A percentile compares a stretch with the other conserved stretches of the same genome.
Conservation (phyloP, 2,329 filamentous ascomycete genomes). For the Diaporthe sp. region DNA sequence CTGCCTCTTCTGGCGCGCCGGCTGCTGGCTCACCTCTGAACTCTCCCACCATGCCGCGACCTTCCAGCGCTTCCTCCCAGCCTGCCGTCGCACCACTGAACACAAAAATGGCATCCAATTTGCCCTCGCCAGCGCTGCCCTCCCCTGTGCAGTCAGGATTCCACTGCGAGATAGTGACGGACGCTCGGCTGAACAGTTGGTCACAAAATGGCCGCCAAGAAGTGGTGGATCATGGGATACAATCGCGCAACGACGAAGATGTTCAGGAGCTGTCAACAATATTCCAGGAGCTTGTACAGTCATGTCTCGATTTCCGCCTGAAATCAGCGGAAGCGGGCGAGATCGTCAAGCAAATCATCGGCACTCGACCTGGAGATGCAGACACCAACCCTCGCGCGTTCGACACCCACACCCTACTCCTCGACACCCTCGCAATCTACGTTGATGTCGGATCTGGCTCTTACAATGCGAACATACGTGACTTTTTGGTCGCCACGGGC, state of each 20-base stretch:
- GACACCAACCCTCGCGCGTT: constrained; percentile 66
- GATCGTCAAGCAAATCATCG: constrained; percentile 81
- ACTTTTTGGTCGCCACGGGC: constrained; percentile 79
- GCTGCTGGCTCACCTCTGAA: constrained; percentile 34
- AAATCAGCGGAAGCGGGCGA: constrained; percentile 77
- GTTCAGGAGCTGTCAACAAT: constrained; percentile 76
- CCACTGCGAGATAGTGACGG: constrained; percentile 82
- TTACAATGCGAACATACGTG: constrained; percentile 67
- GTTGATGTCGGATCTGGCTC: constrained; percentile 75
- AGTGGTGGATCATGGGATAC: constrained; percentile 74
- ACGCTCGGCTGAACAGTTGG: constrained; percentile 78
- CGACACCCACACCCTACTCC: constrained; percentile 78
- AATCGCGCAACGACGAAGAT: constrained; percentile 77
- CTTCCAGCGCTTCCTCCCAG: constrained; percentile 55
- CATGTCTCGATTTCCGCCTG: constrained; percentile 78
- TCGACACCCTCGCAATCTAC: constrained; percentile 86
- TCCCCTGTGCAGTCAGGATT: constrained; percentile 64
- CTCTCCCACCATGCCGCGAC: constrained; percentile 52
- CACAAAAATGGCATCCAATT: constrained; percentile 42
- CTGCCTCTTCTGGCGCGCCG: constrained; percentile 32
- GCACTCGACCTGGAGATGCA: constrained; percentile 64
- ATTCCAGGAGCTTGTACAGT: constrained; percentile 87
- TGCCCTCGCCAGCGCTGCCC: constrained; percentile 46
- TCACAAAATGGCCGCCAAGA: constrained; percentile 73
- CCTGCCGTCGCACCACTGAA: constrained; percentile 42